Percentiles rank a stretch among this genome's conserved stretches.
These are phyloP conservation scores for Eutypella sp. DNA, from an alignment of 2,329 filamentous ascomycete genomes.

Conservation along the genomic window DNA sequence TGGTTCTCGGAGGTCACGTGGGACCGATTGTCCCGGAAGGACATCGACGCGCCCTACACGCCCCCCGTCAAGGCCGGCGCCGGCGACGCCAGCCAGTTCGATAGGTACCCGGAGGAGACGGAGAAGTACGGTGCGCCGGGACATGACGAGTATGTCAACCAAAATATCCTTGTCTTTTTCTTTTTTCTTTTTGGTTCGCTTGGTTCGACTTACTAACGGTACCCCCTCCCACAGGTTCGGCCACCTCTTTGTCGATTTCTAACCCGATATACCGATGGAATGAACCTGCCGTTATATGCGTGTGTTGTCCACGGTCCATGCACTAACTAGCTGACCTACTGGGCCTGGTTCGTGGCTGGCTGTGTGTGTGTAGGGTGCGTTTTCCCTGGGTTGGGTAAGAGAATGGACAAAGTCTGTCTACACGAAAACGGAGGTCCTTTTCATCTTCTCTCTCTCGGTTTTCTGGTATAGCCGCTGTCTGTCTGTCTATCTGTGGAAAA, in stretches of 20 bases:
- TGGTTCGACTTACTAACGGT: too few relatives aligned
- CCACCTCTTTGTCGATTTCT: slow-evolving; percentile 73
- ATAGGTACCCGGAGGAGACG: slow-evolving; percentile 95
- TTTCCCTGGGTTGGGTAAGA: too few relatives aligned
- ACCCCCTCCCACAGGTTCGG: slow-evolving; percentile 57
- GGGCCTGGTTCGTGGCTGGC: not conserved
- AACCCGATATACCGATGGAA: too few relatives aligned
- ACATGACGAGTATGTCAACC: slow-evolving; percentile 72
- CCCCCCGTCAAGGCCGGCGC: slow-evolving; percentile 90
- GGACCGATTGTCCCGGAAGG: slow-evolving; percentile 89
- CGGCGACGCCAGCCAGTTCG: slow-evolving; percentile 95
- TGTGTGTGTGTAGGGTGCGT: too few relatives aligned
- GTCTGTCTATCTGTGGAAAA: too few relatives aligned
- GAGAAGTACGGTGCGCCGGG: slow-evolving; percentile 81
- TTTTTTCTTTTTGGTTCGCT: too few relatives aligned
- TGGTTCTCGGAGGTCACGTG: slow-evolving; percentile 99
- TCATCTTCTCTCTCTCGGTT: too few relatives aligned
- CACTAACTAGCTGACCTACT: not conserved
- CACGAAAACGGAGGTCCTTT: too few relatives aligned
- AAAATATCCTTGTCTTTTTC: slow-evolving; percentile 1
- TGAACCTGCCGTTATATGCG: too few relatives aligned
- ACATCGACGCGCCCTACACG: slow-evolving; percentile 97
- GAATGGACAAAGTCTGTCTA: too few relatives aligned
- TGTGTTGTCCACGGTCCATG: too few relatives aligned
- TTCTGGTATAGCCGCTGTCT: too few relatives aligned